Evolutionary conservation across 139 green algal genomes (phyloP), one percentile per base, ranked within the genome.

Genomic region (Chlamydomonas schloesseri): DNA sequence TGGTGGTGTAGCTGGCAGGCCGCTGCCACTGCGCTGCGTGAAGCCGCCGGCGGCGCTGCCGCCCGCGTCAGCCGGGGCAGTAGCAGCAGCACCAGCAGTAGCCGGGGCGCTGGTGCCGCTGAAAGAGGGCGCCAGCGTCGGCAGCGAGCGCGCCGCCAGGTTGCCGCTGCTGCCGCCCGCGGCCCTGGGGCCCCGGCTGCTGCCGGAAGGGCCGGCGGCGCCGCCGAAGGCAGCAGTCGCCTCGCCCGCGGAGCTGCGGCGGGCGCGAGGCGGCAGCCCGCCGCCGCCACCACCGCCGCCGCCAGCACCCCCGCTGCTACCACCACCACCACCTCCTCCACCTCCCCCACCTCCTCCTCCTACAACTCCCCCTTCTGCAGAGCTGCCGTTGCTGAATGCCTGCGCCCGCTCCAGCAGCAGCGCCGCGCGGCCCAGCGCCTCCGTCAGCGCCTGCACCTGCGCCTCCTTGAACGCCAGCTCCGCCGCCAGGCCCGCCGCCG

Each of bases 401-500:
- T 8, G 42, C 42, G 42, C 42, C 42, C 42, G 42, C 42, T 50
- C 42, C 42, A 50, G 42, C 42, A 69, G 26, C 10, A 73, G 65
- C 17, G 31, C 23, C 8, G 79, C 79, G 9, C 79, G 79, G 33
- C 65, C 79, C 31, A 85, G 67, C 21, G 79, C 79, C 15, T 68
- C n/a, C 2, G 65, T 85, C 20, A 85, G 79, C 0, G 67, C 37
- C 6, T 73, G 36, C 13, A 83, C 78, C 79, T 85, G 67, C 31
- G 79, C 79, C 50, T 85, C 79, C 64, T 33, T 34, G 31, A 77
- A 57, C 21, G 79, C 79, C 79, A 76, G 47, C 47, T 76, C 79
- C 9, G 79, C 79, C 65, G 65, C 65, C 47, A 76, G n/a, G 31
- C 23, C 4, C 20, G 47, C 79, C 65, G 65, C 64, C 47, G 68